Conservation (phyloP, 192 early-diverging fungal species). For the Obelidium mucronatum region DNA sequence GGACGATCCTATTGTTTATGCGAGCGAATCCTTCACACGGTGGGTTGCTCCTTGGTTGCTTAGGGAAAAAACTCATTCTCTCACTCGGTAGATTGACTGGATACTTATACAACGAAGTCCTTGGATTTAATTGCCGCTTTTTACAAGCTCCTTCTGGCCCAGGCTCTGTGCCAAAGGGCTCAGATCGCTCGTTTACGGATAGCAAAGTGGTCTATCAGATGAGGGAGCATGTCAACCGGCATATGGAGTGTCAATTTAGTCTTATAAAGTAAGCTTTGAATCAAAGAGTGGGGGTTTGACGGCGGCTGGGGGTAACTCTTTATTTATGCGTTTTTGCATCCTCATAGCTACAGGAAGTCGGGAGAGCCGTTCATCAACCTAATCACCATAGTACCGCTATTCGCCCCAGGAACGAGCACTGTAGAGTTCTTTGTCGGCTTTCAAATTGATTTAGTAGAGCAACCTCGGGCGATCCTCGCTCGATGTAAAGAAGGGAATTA, state of each 20-base stretch:
- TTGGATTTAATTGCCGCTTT: conserved; percentile 60
- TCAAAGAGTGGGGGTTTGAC: too few species aligned
- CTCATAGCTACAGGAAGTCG: conserved; percentile 60
- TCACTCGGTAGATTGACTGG: conserved; percentile 55
- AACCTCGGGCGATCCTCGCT: conserved; percentile 72
- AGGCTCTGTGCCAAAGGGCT: conserved; percentile 12
- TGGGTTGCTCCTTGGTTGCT: conserved; percentile 5
- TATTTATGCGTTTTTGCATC: not conserved
- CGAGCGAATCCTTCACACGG: conserved; percentile 66
- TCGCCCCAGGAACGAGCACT: conserved; percentile 51
- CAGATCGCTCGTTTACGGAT: conserved; percentile 30
- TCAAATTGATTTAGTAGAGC: conserved; percentile 68
- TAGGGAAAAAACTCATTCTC: not conserved
- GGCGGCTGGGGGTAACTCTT: too few species aligned
- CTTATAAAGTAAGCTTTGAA: conserved; percentile 60
- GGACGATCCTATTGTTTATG: conserved; percentile 73
- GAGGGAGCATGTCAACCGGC: conserved; percentile 50
- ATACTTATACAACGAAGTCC: conserved; percentile 47
- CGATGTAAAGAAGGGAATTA: conserved; percentile 61
- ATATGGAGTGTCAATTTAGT: conserved; percentile 70
- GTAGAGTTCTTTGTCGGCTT: conserved; percentile 72
- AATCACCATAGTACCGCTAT: conserved; percentile 69
- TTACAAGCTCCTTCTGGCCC: conserved; percentile 43
- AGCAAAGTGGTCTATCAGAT: conserved; percentile 58
- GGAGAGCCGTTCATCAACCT: conserved; percentile 78